Percentiles rank a stretch among this genome's conserved stretches.
Evolutionary conservation across 2,329 filamentous ascomycete genomes (phyloP).

Genomic region (Falciphora oryzae): DNA sequence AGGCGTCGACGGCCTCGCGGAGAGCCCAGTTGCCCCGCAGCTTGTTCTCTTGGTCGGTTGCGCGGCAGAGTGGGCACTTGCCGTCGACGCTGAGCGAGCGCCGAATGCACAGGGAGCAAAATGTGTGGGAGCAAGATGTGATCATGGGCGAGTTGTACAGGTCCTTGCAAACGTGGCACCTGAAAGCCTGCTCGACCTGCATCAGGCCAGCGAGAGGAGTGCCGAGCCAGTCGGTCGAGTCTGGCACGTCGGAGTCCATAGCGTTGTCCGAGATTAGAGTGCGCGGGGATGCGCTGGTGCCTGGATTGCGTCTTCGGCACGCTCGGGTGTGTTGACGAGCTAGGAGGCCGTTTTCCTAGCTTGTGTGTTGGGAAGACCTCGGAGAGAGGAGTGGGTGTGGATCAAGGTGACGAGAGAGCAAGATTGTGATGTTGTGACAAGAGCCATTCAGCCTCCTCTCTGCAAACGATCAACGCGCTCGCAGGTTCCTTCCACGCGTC

Average conservation of each 20-base stretch:
- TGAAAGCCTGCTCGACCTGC: slow-evolving; percentile 74
- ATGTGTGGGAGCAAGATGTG: slow-evolving; percentile 90
- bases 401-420: background rate
- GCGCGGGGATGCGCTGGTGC: background rate
- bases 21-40: slow-evolving; percentile 79
- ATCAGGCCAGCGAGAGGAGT: slow-evolving; percentile 63
- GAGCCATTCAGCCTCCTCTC: background rate
- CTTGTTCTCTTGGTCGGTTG: slow-evolving; percentile 74
- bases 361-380: background rate
- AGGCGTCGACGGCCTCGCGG: slow-evolving; percentile 78
- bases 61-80: slow-evolving; percentile 80
- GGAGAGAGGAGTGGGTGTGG: background rate
- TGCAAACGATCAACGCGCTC: background rate
- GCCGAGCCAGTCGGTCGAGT: slow-evolving; percentile 79
- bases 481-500: background rate
- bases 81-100: slow-evolving; percentile 76
- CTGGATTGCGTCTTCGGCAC: background rate
- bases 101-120: slow-evolving; percentile 93
- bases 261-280: background rate
- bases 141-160: slow-evolving; percentile 94
- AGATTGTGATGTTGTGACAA: background rate
- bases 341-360: no score
- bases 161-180: slow-evolving; percentile 97
- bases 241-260: slow-evolving; percentile 44
- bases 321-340: background rate